Conservation (phyloP, 768 basidiomycete species). For the Royoungia palumana region DNA sequence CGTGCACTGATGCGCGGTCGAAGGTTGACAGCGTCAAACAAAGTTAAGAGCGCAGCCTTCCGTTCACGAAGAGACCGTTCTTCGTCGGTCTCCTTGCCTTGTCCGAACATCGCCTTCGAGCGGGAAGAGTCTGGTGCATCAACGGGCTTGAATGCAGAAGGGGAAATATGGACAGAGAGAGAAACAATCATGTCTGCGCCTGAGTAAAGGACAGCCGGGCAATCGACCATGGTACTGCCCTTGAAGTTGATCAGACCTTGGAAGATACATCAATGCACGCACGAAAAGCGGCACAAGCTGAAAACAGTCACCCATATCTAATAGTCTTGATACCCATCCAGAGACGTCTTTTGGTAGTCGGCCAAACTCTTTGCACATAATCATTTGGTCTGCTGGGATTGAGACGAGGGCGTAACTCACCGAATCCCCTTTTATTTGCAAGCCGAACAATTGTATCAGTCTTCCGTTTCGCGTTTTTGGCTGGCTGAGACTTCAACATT, state of each 20-base stretch:
- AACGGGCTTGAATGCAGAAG: slow-evolving; percentile 59
- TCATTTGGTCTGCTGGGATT: background rate
- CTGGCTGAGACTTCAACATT: slow-evolving; percentile 60
- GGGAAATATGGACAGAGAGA: slow-evolving; percentile 65
- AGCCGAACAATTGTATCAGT: slow-evolving; percentile 64
- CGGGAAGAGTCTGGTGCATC: slow-evolving; percentile 32
- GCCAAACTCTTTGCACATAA: slow-evolving; percentile 61
- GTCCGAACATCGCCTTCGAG: slow-evolving; percentile 52
- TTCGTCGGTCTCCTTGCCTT: slow-evolving; percentile 74
- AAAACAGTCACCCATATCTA: slow-evolving; percentile 56
- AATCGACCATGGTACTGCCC: slow-evolving; percentile 72
- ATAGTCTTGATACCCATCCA: slow-evolving; percentile 68
- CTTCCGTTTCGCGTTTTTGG: slow-evolving; percentile 49
- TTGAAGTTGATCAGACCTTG: slow-evolving; percentile 65
- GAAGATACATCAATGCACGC: slow-evolving; percentile 3
- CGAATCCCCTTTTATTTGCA: slow-evolving; percentile 60
- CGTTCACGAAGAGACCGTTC: slow-evolving; percentile 79
- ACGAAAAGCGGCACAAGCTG: background rate
- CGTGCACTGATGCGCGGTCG: slow-evolving; percentile 55
- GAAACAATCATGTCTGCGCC: slow-evolving; percentile 79
- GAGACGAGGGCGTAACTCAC: slow-evolving; percentile 35
- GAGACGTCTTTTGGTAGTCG: slow-evolving; percentile 67
- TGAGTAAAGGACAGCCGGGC: slow-evolving; percentile 64
- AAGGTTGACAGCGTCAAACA: slow-evolving; percentile 74
- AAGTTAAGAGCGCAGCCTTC: slow-evolving; percentile 65